Percentiles rank a stretch among this genome's conserved stretches.
Evolutionary conservation across 2,329 filamentous ascomycete species (phyloP).

Genomic region (Fusarium decemcellulare): DNA sequence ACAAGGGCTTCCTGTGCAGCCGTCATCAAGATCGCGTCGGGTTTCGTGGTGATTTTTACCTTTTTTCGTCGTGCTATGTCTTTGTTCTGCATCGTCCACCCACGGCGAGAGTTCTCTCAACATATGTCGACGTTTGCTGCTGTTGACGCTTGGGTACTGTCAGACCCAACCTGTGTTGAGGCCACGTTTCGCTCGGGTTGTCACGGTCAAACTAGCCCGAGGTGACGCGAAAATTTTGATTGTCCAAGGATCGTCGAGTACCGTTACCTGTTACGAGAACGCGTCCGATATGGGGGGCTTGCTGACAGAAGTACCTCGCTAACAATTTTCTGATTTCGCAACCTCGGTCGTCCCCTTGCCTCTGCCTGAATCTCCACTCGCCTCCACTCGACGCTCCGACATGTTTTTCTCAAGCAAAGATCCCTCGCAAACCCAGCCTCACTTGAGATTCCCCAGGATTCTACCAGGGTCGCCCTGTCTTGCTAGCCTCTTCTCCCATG

Average conservation of each 20-base stretch:
- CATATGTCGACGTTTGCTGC: background rate
- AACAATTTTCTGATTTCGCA: conserved; percentile 52
- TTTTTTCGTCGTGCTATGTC: conserved; percentile 6
- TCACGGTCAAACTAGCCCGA: conserved; percentile 34
- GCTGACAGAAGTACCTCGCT: conserved; percentile 53
- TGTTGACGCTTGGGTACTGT: background rate
- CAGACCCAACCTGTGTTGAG: conserved; percentile 25
- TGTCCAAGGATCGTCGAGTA: conserved; percentile 48
- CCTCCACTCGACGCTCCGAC: conserved; percentile 18
- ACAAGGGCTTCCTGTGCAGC: conserved; percentile 23
- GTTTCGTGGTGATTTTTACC: conserved; percentile 29
- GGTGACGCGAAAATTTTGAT: conserved; percentile 51
- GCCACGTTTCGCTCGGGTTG: conserved; percentile 37
- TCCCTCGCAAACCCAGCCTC: conserved; percentile 36
- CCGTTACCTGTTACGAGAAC: conserved; percentile 46
- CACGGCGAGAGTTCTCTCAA: conserved; percentile 6
- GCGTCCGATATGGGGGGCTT: conserved; percentile 39
- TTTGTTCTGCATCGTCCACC: background rate
- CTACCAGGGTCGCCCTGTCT: conserved; percentile 34
- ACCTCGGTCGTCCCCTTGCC: conserved; percentile 21
- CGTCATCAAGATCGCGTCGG: conserved; percentile 13
- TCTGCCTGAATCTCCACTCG: conserved; percentile 24
- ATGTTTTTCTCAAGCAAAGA: conserved; percentile 27
- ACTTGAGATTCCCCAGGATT: conserved; percentile 37
- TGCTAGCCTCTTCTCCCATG: conserved; percentile 23